phyloP scores from a whole-genome alignment of 495 filamentous ascomycete genomes.

The Halenospora varia region DNA sequence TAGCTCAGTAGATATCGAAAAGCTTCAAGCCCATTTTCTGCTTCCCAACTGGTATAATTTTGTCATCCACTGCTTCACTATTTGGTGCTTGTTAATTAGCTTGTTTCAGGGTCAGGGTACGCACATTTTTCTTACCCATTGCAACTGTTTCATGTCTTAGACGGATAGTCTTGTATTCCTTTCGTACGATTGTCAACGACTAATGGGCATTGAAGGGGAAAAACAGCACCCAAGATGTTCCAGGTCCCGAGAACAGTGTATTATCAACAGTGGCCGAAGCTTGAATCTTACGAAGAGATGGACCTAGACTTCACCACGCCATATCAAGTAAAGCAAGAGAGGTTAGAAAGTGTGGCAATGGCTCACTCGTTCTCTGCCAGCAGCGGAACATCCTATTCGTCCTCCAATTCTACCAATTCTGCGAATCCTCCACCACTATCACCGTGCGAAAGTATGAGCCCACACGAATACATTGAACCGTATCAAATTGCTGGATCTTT shows the following conservation, averaged over 20 bases:
- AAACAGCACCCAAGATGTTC: neutral
- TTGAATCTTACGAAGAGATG: neutral
- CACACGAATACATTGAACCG: neutral
- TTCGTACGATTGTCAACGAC: neutral
- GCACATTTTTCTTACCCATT: neutral
- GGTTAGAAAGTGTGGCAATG: neutral
- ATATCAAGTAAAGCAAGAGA: neutral
- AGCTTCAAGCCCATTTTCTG: neutral
- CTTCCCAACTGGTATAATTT: too few relatives aligned
- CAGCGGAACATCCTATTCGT: neutral
- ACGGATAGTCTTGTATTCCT: neutral
- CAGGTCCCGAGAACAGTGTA: neutral
- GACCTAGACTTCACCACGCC: neutral
- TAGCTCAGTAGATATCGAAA: neutral
- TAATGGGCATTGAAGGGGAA: neutral
- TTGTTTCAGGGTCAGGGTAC: neutral
- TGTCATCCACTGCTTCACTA: too few relatives aligned
- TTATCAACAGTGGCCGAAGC: neutral
- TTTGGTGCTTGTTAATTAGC: too few relatives aligned
- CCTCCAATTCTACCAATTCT: too few relatives aligned
- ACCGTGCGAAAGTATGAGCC: neutral
- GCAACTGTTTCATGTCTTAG: neutral
- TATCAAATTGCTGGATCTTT: neutral
- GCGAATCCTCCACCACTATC: neutral
- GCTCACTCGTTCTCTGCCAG: neutral